Base-by-base conservation (phyloP, 23 red algal species). In the Agarophyton chilense region DNA sequence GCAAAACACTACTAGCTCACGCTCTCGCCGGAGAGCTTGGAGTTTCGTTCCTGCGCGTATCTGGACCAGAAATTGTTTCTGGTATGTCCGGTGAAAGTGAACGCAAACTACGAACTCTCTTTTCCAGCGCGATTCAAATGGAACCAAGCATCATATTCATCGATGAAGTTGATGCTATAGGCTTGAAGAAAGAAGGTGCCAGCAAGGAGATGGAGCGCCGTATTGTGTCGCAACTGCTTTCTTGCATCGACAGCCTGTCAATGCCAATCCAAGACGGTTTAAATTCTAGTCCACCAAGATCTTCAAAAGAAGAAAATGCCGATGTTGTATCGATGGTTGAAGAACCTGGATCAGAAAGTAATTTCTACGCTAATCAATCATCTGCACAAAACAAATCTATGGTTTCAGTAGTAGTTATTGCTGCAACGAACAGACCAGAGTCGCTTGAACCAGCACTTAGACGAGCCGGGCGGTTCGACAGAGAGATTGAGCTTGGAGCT, bases 21-120 rank as follows among this genome's bases (percentile, higher is more conserved):
- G 97, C 97, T 13, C 81, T 99, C 22, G 97, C 93, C 28, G 97
- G 97, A 22, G 97, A 99, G 81, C 85, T 96, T 32, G 97, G 93
- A 4, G 91, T 96, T 28, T 79, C 93, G 2, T 96, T 96, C 43
- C 73, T 99, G 33, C 54, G 72, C 11, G 40, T 99, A 44, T 82
- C 97, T 10, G 95, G 85, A 13, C 91, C 95, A 12, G 95, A 98
- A 79, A 52, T 98, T 54, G 86, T 98, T 38, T 89, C 90, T 18
- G 95, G 95, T 21, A 56, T 98, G 63, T 98, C 95, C 16, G 95
- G 95, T 11, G 95, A 98, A 22, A 92, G 86, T 43, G 95, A 98
- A 78, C 74, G 80, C 10, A 71, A 81, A 41, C 49, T 99, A 17
- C 84, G 97, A 22, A 17, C 16, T 18, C 32, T 99, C 51, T 99